A percentile compares a stretch with the other conserved stretches of the same genome.
These are phyloP conservation scores for Trametes polyzona DNA, from an alignment of 1,284 basidiomycete genomes.

Conservation along the genomic window DNA sequence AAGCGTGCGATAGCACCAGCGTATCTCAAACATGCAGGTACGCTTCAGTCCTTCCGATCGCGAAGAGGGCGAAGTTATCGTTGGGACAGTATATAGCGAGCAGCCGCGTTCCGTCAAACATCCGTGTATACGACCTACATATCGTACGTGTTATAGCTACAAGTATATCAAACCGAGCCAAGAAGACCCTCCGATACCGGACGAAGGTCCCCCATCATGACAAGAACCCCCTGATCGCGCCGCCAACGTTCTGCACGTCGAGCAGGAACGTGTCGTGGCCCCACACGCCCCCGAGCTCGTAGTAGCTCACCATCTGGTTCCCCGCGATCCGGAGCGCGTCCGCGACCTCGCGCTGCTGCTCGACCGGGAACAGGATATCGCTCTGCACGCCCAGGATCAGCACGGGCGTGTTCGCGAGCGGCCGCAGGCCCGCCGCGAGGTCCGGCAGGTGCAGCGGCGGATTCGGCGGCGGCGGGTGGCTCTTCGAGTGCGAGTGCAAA, in stretches of 20 bases:
- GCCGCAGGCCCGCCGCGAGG: constrained; percentile 82
- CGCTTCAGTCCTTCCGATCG: too few relatives aligned
- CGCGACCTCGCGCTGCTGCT: constrained; percentile 95
- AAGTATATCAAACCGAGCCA: neutral
- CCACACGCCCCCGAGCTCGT: constrained; percentile 98
- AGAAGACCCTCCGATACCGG: neutral
- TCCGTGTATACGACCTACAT: neutral
- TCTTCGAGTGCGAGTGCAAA: constrained; percentile 63
- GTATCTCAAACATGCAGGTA: too few relatives aligned
- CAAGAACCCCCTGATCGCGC: constrained; percentile 80
- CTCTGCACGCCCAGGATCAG: constrained; percentile 95
- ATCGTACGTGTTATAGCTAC: constrained; percentile 1
- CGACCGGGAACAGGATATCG: constrained; percentile 96
- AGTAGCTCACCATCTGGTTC: constrained; percentile 89
- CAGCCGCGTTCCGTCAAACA: neutral
- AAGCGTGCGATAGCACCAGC: too few relatives aligned
- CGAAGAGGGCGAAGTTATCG: neutral
- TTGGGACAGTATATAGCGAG: neutral
- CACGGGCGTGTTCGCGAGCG: constrained; percentile 79
- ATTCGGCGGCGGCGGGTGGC: constrained; percentile 69
- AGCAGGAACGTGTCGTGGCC: constrained; percentile 97
- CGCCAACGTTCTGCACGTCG: constrained; percentile 79
- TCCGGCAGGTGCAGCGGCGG: constrained; percentile 79
- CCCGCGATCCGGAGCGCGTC: constrained; percentile 92
- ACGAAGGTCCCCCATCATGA: too few relatives aligned